Evolutionary conservation across 2,329 filamentous ascomycete genomes (phyloP), one percentile per base, ranked within the genome.

Genomic region (Hymenoscyphus repandus): DNA sequence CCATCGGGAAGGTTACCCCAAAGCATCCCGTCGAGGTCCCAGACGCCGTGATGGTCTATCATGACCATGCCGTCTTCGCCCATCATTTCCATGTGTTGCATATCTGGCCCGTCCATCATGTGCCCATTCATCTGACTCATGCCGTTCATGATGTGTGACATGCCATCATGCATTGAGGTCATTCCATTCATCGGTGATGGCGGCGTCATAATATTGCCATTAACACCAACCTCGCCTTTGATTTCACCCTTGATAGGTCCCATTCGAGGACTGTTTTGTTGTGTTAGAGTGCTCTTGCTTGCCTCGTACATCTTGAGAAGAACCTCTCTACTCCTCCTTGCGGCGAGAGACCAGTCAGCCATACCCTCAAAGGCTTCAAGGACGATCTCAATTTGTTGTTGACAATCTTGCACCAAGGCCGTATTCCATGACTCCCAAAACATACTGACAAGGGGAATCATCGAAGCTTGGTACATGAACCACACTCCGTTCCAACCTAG

Each of bases 401-500:
- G 74, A 74, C 78, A 82, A 10, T 63, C 61, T 1, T 55, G 41
- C 30, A 68, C 63, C n/a, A 56, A 55, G 1, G 68, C 47, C 13
- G 52, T 50, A 17, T 66, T 62, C 59, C 59, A 62, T 5, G 50
- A 74, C 64, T 89, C 83, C 73, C 80, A 85, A 65, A 90, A 89
- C 11, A 91, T 73, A 18, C 80, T 85, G 10, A 92, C 78, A 1
- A 92, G 76, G 0, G 87, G 87, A 7, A 91, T 82, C 83, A 91
- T 88, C 56, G 81, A 82, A 0, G 87, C 86, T 66, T 91, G 87
- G 69, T 89, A 91, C 52, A 88, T 77, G 68, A 90, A 85, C 86
- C 86, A 90, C 2, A 88, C 86, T 0, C 84, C 87, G 64, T 89
- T 88, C 87, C 86, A 91, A 7, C 86, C 86, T 0, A 81, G 82